Evolutionary conservation across 108 stramenopile genomes (phyloP), one percentile per base, ranked within the genome.

Genomic region (Nitzschia sp.): DNA sequence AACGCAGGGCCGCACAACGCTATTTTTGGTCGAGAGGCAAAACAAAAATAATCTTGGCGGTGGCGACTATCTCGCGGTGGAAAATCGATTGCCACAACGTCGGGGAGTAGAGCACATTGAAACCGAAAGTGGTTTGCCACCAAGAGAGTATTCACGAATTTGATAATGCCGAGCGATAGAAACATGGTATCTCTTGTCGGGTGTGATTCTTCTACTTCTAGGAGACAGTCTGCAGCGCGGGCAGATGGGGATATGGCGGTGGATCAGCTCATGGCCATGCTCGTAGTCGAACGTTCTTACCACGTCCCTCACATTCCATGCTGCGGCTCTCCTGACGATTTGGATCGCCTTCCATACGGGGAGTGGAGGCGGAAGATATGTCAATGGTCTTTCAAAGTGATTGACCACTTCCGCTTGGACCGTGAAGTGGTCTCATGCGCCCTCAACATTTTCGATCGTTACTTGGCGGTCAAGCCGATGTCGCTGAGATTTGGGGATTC

Each of bases 341-440:
- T 11, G 13, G 47, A 19, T 5, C 54, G 58, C 47, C 65, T 32
- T 32, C 71, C 71, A 6, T 60, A 77, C 54, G 84, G 79, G 47
- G 73, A 79, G 51, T 94, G 93, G 75, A 72, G 93, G 11, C 72
- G 83, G 21, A 84, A 80, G 49, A 91, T 94, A 25, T 90, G 85
- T 63, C 89, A 90, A 64, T 94, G 93, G 93, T 82, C 84, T 60
- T 94, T 87, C 64, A 85, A 85, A 17, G 87, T 95, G 9, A 77
- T 92, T 19, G 94, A 95, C 71, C 85, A 92, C 71, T 95, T 92
- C 65, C 70, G 71, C 11, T 64, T 88, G 34, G 89, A 95, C 54
- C 81, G 94, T 42, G 89, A 89, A 54, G 85, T 87, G 68, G 77
- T 94, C 0, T 75, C 79, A 3, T 67, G 86, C 30, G 88, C 83